Conservation (phyloP, 2,329 filamentous ascomycete genomes). For the Knufia fluminis region DNA sequence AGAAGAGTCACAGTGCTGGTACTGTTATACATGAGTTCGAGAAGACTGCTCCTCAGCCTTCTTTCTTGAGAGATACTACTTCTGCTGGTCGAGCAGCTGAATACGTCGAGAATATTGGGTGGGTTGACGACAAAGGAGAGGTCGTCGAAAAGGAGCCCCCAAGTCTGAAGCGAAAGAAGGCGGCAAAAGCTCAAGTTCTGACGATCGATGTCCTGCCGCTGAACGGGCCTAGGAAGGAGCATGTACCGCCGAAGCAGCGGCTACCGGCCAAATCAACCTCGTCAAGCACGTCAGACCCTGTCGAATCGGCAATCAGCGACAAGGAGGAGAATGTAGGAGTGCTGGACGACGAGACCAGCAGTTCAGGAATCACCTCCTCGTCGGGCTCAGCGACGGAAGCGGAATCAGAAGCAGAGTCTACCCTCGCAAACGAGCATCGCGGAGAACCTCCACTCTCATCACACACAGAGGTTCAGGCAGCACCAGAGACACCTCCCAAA, state of each 20-base stretch:
- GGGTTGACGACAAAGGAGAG: conserved; percentile 71
- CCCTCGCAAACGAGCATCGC: conserved; percentile 11
- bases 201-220: conserved; percentile 19
- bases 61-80: conserved; percentile 58
- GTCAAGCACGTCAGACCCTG: conserved; percentile 23
- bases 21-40: conserved; percentile 82
- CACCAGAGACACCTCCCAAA: conserved; percentile 36
- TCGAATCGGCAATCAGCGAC: background rate
- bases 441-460: conserved; percentile 10
- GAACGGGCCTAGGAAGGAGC: background rate
- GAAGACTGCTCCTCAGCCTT: conserved; percentile 72
- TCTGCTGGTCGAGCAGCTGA: conserved; percentile 45
- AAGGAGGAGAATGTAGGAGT: conserved; percentile 18
- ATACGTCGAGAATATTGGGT: conserved; percentile 77
- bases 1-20: conserved; percentile 54
- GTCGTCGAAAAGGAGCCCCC: conserved; percentile 50
- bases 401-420: conserved; percentile 3
- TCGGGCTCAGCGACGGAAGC: conserved; percentile 5
- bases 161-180: conserved; percentile 11
- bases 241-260: background rate
- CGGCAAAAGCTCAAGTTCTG: conserved; percentile 15
- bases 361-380: conserved; percentile 21
- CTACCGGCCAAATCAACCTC: conserved; percentile 27
- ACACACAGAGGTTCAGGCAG: conserved; percentile 44
- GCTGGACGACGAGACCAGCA: conserved; percentile 23